Evolutionary conservation across 345 rosid genomes (phyloP).

Genomic region (Isatis tinctoria): DNA sequence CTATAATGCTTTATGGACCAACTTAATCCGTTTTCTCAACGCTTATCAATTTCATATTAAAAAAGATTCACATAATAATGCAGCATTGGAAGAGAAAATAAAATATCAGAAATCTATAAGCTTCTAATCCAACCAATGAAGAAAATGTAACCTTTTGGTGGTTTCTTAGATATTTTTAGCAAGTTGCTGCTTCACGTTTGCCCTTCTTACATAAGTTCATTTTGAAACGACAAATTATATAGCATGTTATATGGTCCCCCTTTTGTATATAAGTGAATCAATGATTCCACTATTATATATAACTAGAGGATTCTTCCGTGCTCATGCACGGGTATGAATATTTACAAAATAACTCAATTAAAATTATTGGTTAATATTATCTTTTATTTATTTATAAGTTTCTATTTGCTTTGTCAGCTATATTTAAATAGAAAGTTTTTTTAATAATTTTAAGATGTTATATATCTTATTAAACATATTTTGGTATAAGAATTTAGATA

Average conservation of each 20-base stretch:
- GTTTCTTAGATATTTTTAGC: constrained; percentile 26
- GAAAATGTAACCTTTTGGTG: constrained; percentile 5
- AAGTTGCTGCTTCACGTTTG: not conserved
- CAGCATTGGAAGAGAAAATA: not conserved
- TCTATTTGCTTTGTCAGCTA: too few relatives aligned
- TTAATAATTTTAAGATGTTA: too few relatives aligned
- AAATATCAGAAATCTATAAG: not conserved
- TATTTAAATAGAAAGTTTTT: too few relatives aligned
- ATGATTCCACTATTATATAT: not conserved
- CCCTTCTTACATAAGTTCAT: not conserved
- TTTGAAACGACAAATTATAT: not conserved
- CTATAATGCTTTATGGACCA: not conserved
- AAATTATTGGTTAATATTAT: too few relatives aligned
- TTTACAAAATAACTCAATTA: too few relatives aligned
- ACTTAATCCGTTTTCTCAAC: not conserved
- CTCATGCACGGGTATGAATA: too few relatives aligned
- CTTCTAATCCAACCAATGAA: constrained; percentile 8
- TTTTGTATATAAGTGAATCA: not conserved
- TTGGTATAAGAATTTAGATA: too few relatives aligned
- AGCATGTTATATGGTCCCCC: constrained; percentile 13
- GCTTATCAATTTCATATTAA: not conserved
- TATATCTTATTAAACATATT: too few relatives aligned
- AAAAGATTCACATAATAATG: not conserved
- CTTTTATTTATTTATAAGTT: too few relatives aligned
- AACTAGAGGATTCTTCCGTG: too few relatives aligned